Base-by-base conservation (phyloP, 495 filamentous ascomycete genomes). In the Penicillium tannophilum region DNA sequence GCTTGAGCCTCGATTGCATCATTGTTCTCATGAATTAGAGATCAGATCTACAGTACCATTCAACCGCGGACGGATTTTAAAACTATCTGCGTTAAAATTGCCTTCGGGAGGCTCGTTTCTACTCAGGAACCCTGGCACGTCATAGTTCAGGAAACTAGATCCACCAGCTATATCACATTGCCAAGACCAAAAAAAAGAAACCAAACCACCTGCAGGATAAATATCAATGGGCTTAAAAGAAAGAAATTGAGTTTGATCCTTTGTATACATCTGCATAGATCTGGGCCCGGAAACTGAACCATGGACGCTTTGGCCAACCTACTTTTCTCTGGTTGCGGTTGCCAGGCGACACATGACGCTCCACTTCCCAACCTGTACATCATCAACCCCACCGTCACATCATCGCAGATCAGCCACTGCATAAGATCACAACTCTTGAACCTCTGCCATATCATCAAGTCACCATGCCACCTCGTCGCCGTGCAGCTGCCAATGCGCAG, bases 391-490 rank as follows among this genome's bases (percentile, higher is more conserved):
- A 26, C 12, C 33, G 3, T 12, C 33, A 36, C 33, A 12, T 36
- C 33, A 12, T 36, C 12, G 28, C 28, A 28, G 28, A 28, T 14
- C 33, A 2, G 9, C 26, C 11, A 14, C 23, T 23, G 11, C 24
- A 49, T 24, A 47, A 3, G 4, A 1, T 16, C 45, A 12, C 9
- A 9, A 47, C 4, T 47, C 1, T 9, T 47, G 1, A 12, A 9
- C 16, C n/a, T 30, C 20, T 14, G 6, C 12, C 20, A 11, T 14
- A 12, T 33, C 47, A 78, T 60, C 61, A 6, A 41, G 10, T 12
- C 39, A 4, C 39, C n/a, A 93, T 93, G 90, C 87, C 90, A 50
- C 78, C 86, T 31, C 86, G 87, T 58, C 86, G 88, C 69, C 84
- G 86, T 67, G 71, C 74, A 56, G 79, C 82, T 63, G 67, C 71